Evolutionary conservation across 73 alveolate species (phyloP).

Genomic region (Blepharisma stoltei): DNA sequence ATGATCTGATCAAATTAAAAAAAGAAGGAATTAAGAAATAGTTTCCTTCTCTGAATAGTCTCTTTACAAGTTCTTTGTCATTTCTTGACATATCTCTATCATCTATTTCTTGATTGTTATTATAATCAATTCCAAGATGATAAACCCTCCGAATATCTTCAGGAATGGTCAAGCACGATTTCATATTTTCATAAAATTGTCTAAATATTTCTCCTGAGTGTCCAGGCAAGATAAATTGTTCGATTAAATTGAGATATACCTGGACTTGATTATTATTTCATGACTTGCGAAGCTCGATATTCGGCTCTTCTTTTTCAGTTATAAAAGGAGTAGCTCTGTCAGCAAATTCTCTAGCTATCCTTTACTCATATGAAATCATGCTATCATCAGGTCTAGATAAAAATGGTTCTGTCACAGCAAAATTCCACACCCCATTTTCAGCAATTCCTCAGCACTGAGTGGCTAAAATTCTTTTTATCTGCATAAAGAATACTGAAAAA

Average conservation of each 20-base stretch:
- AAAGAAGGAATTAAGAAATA: constrained; percentile 81
- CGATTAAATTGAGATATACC: not conserved
- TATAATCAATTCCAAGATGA: constrained; percentile 34
- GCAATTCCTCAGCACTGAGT: constrained; percentile 72
- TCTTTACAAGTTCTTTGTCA: constrained; percentile 41
- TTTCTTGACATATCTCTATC: constrained; percentile 37
- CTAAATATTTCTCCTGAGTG: constrained; percentile 65
- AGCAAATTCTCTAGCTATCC: not conserved
- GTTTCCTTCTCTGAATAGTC: constrained; percentile 68
- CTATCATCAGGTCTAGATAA: not conserved
- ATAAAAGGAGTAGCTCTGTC: not conserved
- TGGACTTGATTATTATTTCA: not conserved
- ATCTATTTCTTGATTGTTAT: constrained; percentile 14
- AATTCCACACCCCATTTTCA: constrained; percentile 32
- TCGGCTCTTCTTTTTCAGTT: not conserved
- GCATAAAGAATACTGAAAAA: constrained; percentile 38
- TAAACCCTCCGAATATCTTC: constrained; percentile 11
- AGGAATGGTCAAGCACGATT: constrained; percentile 42
- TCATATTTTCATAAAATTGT: constrained; percentile 48
- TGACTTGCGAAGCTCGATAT: not conserved
- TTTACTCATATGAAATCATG: not conserved
- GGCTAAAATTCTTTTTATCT: constrained; percentile 37
- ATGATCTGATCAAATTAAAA: constrained; percentile 74
- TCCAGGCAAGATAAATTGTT: constrained; percentile 53
- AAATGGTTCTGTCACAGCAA: not conserved